These are phyloP conservation scores for Lachnum nothofagi DNA, from an alignment of 2,329 filamentous ascomycete genomes.

Conservation along the genomic window DNA sequence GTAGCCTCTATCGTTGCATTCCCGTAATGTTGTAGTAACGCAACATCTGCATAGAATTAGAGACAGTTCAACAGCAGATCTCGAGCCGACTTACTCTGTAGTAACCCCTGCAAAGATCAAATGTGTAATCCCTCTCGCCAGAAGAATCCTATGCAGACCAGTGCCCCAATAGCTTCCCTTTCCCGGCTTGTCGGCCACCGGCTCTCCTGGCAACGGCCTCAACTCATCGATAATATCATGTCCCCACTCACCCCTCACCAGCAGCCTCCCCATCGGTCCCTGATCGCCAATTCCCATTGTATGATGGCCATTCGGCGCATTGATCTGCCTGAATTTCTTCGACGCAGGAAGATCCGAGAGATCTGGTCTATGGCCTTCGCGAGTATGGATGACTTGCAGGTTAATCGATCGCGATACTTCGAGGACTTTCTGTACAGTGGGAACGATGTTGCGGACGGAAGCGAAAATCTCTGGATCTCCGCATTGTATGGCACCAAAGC, in stretches of 20 bases:
- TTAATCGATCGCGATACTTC: slow-evolving; percentile 37
- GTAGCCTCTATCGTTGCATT: slow-evolving; percentile 56
- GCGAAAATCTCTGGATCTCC: slow-evolving; percentile 39
- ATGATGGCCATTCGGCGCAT: slow-evolving; percentile 39
- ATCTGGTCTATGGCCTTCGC: slow-evolving; percentile 50
- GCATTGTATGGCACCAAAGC: slow-evolving; percentile 49
- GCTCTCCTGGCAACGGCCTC: slow-evolving; percentile 28
- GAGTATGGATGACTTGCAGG: slow-evolving; percentile 45
- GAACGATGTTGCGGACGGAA: slow-evolving; percentile 41
- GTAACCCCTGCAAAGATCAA: slow-evolving; percentile 54
- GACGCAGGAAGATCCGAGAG: slow-evolving; percentile 52
- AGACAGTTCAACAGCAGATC: background rate
- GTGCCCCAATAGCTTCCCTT: slow-evolving; percentile 58
- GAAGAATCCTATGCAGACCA: slow-evolving; percentile 46
- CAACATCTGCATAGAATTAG: slow-evolving; percentile 39
- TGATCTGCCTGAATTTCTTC: slow-evolving; percentile 44
- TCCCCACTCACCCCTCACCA: slow-evolving; percentile 54
- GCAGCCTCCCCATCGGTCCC: slow-evolving; percentile 51
- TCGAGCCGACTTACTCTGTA: slow-evolving; percentile 39
- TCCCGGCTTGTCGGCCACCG: slow-evolving; percentile 34
- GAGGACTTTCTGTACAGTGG: slow-evolving; percentile 40
- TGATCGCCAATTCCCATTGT: slow-evolving; percentile 45
- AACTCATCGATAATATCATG: slow-evolving; percentile 51
- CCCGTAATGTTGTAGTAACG: slow-evolving; percentile 50
- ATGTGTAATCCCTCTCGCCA: slow-evolving; percentile 53